These are phyloP conservation scores for Yamadazyma spencermartinsiae DNA, from an alignment of 1,139 yeast genomes.

Conservation along the genomic window DNA sequence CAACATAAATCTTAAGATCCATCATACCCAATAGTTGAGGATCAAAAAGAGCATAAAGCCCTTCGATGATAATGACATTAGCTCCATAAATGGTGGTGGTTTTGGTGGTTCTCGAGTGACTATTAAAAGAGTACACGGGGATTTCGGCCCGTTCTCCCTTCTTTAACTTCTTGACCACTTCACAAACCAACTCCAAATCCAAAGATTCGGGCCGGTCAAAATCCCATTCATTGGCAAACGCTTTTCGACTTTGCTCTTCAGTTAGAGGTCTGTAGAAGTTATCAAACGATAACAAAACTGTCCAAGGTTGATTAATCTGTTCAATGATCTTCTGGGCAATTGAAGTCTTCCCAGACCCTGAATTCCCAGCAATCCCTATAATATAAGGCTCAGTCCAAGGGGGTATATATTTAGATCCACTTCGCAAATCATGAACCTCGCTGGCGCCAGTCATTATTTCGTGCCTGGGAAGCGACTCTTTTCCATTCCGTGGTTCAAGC, in stretches of 20 bases:
- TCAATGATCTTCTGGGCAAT: slow-evolving; percentile 83
- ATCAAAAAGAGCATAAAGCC: slow-evolving; percentile 82
- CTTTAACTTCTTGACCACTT: slow-evolving; percentile 65
- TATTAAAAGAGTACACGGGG: slow-evolving; percentile 81
- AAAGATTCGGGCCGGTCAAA: slow-evolving; percentile 84
- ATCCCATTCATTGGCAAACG: slow-evolving; percentile 70
- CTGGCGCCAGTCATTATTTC: background rate
- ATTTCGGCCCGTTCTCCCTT: slow-evolving; percentile 58
- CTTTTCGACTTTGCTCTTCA: slow-evolving; percentile 58
- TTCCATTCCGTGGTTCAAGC: background rate
- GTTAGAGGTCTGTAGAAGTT: slow-evolving; percentile 81
- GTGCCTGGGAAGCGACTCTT: background rate
- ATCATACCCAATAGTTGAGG: slow-evolving; percentile 67
- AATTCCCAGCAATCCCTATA: slow-evolving; percentile 91
- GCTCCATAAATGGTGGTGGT: slow-evolving; percentile 87
- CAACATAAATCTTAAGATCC: slow-evolving; percentile 88
- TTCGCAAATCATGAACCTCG: slow-evolving; percentile 5
- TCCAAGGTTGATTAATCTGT: slow-evolving; percentile 89
- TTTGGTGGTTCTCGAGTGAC: slow-evolving; percentile 72
- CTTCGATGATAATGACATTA: slow-evolving; percentile 88
- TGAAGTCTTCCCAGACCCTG: slow-evolving; percentile 95
- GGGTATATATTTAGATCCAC: slow-evolving; percentile 55
- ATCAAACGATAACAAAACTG: slow-evolving; percentile 86
- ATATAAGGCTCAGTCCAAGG: slow-evolving; percentile 97
- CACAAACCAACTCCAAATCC: slow-evolving; percentile 71